Percentiles rank a stretch among this genome's conserved stretches.
Evolutionary conservation across 306 rosid genomes (phyloP).

Genomic region (Phaseolus lunatus): DNA sequence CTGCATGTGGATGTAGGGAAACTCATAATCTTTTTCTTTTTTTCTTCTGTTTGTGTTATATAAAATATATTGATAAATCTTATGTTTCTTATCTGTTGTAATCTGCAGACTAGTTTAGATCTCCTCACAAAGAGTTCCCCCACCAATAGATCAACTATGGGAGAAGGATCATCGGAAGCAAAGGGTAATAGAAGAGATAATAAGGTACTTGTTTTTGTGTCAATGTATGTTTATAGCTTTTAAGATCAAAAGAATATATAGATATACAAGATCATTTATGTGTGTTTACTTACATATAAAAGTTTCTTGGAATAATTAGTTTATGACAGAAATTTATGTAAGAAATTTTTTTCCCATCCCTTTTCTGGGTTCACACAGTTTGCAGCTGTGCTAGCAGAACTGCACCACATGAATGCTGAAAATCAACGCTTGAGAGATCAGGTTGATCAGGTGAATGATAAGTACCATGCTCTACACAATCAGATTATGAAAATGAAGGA

Average conservation of each 20-base stretch:
- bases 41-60: background rate
- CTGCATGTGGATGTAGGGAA: constrained; percentile 52
- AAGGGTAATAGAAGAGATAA: constrained; percentile 39
- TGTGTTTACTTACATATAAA: background rate
- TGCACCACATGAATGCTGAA: constrained; percentile 55
- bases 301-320: background rate
- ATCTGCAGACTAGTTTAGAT: constrained; percentile 62
- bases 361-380: constrained; percentile 39
- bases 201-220: constrained; percentile 35
- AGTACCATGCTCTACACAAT: constrained; percentile 51
- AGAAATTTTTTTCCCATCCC: background rate
- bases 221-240: background rate
- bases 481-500: constrained; percentile 45
- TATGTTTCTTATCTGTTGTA: background rate
- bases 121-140: constrained; percentile 50
- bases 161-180: constrained; percentile 47
- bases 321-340: background rate
- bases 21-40: background rate
- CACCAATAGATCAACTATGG: constrained; percentile 41
- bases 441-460: constrained; percentile 52
- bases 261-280: background rate
- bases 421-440: constrained; percentile 57
- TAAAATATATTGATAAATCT: background rate
- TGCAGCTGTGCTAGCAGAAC: constrained; percentile 50
- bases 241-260: background rate